Conservation (phyloP, 2,329 filamentous ascomycete genomes). For the Hymenoscyphus albidus region DNA sequence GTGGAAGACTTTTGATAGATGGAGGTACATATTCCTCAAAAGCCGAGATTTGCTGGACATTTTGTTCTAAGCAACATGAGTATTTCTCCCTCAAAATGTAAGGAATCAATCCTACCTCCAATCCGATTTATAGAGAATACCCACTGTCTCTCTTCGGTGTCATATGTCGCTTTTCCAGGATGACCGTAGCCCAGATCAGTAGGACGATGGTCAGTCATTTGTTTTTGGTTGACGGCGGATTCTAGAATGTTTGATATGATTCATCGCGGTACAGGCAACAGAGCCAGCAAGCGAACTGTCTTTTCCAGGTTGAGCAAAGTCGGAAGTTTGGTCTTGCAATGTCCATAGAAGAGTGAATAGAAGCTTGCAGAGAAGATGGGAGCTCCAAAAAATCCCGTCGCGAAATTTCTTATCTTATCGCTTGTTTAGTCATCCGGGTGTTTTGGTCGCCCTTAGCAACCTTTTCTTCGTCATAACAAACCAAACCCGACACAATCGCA, state of each 20-base stretch:
- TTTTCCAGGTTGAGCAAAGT: background rate
- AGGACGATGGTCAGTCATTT: slow-evolving; percentile 36
- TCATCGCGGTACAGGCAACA: slow-evolving; percentile 24
- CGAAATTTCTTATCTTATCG: background rate
- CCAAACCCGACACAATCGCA: background rate
- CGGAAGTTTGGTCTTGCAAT: background rate
- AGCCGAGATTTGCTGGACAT: slow-evolving; percentile 29
- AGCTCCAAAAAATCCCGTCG: background rate
- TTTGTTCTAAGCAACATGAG: slow-evolving; percentile 21
- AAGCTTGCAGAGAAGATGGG: no score
- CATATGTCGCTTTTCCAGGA: slow-evolving; percentile 47
- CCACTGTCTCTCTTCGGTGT: slow-evolving; percentile 33
- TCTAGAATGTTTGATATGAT: slow-evolving; percentile 16
- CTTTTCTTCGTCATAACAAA: slow-evolving; percentile 1
- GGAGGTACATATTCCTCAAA: slow-evolving; percentile 27
- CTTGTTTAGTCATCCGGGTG: background rate
- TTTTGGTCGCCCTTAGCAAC: background rate
- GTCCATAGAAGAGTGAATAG: background rate
- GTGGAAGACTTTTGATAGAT: slow-evolving; percentile 19
- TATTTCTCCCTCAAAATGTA: background rate
- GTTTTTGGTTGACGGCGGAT: slow-evolving; percentile 35
- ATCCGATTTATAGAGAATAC: slow-evolving; percentile 27
- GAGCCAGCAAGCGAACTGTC: background rate
- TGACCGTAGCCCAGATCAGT: slow-evolving; percentile 51
- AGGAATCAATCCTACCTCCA: slow-evolving; percentile 17